These are phyloP conservation scores for Sugiyamaella marilandica DNA, from an alignment of 805 yeast genomes.

Conservation along the genomic window DNA sequence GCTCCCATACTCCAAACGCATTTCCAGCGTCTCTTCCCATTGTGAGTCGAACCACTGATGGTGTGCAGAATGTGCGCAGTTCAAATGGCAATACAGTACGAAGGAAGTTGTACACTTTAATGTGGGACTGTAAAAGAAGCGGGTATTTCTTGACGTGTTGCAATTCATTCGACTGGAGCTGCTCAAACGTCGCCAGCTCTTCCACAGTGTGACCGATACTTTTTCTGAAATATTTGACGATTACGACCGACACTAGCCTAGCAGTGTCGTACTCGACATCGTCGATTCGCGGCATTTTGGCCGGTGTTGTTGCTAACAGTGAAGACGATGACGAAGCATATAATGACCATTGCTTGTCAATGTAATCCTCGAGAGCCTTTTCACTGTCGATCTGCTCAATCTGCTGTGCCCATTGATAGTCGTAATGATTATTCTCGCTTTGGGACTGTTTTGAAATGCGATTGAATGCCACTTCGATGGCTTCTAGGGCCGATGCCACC, in stretches of 20 bases:
- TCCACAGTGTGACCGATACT: neutral
- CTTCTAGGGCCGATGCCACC: constrained; percentile 37
- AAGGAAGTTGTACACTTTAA: constrained; percentile 45
- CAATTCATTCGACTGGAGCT: constrained; percentile 49
- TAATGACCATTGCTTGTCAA: constrained; percentile 23
- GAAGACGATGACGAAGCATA: neutral
- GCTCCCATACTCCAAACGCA: constrained; percentile 67
- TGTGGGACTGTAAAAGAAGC: constrained; percentile 43
- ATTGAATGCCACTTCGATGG: constrained; percentile 33
- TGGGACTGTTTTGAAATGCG: neutral
- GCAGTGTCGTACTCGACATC: constrained; percentile 51
- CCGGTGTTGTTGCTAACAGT: too few species aligned
- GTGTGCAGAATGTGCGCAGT: constrained; percentile 36
- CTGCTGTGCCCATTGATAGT: constrained; percentile 7
- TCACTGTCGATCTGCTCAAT: constrained; percentile 17
- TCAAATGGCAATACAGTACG: constrained; percentile 35
- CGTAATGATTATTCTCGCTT: neutral
- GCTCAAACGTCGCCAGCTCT: constrained; percentile 35
- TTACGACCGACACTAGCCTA: constrained; percentile 40
- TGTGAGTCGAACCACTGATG: constrained; percentile 40
- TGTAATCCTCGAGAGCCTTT: constrained; percentile 35
- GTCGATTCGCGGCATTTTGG: constrained; percentile 31
- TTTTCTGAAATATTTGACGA: constrained; percentile 20
- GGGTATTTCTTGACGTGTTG: constrained; percentile 46
- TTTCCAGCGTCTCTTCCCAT: constrained; percentile 60